These are phyloP conservation scores for Allodekkera sacchari DNA, from an alignment of 805 yeast genomes.

Conservation along the genomic window DNA sequence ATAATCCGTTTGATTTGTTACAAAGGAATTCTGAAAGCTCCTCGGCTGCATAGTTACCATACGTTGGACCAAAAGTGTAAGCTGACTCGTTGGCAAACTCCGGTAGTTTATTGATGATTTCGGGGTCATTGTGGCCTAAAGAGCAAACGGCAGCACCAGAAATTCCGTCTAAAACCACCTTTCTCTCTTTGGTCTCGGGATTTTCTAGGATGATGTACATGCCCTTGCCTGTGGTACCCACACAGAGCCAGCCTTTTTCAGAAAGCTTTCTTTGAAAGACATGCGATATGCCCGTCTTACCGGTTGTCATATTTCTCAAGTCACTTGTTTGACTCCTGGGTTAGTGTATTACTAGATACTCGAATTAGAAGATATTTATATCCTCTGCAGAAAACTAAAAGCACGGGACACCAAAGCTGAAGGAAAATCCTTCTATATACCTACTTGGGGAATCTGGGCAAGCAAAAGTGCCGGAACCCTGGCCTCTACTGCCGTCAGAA, in stretches of 20 bases:
- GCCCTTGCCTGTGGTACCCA: slow-evolving; percentile 37
- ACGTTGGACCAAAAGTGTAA: slow-evolving; percentile 25
- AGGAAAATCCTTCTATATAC: too few species aligned
- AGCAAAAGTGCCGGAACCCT: too few species aligned
- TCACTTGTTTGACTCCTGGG: too few species aligned
- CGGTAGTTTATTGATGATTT: slow-evolving; percentile 27
- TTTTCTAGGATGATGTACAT: slow-evolving; percentile 31
- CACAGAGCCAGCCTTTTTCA: slow-evolving; percentile 29
- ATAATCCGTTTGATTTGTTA: slow-evolving; percentile 29
- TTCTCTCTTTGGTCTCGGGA: slow-evolving; percentile 28
- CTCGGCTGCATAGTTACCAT: slow-evolving; percentile 33
- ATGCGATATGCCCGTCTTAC: slow-evolving; percentile 22
- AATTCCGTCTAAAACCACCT: slow-evolving; percentile 29
- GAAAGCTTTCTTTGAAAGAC: slow-evolving; percentile 36
- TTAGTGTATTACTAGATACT: too few species aligned
- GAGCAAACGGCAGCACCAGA: slow-evolving; percentile 45
- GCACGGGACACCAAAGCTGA: too few species aligned
- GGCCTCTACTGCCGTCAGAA: too few species aligned
- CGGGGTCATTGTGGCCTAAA: slow-evolving; percentile 33
- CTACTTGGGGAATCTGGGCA: too few species aligned
- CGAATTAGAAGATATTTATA: too few species aligned
- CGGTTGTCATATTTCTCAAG: slow-evolving; percentile 15
- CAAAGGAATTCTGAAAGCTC: slow-evolving; percentile 34
- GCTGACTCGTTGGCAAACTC: slow-evolving; percentile 25
- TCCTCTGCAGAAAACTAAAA: too few species aligned